These are phyloP conservation scores for Trichoderma endophyticum DNA, from an alignment of 2,329 filamentous ascomycete species.

Conservation along the genomic window DNA sequence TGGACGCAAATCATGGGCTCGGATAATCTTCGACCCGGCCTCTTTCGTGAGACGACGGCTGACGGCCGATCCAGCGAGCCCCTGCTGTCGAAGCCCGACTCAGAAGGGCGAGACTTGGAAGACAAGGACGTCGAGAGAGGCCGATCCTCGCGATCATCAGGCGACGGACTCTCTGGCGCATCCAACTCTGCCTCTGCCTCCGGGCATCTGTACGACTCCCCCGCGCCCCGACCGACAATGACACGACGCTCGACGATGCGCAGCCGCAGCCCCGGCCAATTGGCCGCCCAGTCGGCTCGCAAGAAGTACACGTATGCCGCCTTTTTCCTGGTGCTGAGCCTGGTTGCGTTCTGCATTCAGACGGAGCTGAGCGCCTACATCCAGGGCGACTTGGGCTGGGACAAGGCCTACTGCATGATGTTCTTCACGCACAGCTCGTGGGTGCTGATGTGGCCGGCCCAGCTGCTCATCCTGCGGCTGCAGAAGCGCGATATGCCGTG, in stretches of 20 bases:
- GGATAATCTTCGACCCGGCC: constrained; percentile 41
- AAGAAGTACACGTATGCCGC: constrained; percentile 85
- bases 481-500: constrained; percentile 78
- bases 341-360: constrained; percentile 88
- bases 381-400: constrained; percentile 86
- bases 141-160: constrained; percentile 14
- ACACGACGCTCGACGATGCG: constrained; percentile 63
- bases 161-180: constrained; percentile 18
- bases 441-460: constrained; percentile 81
- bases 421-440: constrained; percentile 96
- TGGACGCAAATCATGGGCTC: constrained; percentile 38
- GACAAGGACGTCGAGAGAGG: constrained; percentile 18
- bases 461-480: constrained; percentile 74
- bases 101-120: constrained; percentile 28
- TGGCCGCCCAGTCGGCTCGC: constrained; percentile 50
- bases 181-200: constrained; percentile 21
- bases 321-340: constrained; percentile 76
- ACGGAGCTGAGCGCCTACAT: constrained; percentile 96
- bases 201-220: constrained; percentile 23
- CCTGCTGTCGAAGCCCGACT: constrained; percentile 36
- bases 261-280: constrained; percentile 67
- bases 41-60: constrained; percentile 40
- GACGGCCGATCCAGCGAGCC: constrained; percentile 46
- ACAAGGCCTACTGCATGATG: constrained; percentile 99
- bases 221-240: constrained; percentile 28